Percentiles rank a stretch among this genome's conserved stretches.
Conservation (phyloP, 768 basidiomycete species). For the Cytidiella melzeri region DNA sequence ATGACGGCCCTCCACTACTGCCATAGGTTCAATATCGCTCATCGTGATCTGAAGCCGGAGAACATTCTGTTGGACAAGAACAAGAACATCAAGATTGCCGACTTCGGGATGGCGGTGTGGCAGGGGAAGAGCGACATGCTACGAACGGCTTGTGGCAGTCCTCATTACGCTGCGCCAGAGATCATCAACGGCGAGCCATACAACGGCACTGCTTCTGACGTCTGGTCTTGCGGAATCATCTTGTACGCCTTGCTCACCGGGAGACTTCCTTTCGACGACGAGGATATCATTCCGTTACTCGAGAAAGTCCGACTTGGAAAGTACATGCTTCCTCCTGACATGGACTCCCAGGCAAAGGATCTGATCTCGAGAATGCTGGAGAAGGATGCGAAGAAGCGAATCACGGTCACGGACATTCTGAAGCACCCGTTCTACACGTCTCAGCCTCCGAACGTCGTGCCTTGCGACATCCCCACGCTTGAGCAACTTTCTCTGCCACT, state of each 20-base stretch:
- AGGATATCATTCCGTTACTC: conserved; percentile 70
- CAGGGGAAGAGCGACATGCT: conserved; percentile 60
- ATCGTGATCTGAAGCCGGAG: conserved; percentile 92
- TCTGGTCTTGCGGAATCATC: conserved; percentile 96
- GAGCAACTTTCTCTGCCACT: conserved; percentile 68
- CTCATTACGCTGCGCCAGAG: conserved; percentile 94
- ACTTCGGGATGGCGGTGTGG: conserved; percentile 98
- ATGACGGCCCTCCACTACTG: conserved; percentile 89
- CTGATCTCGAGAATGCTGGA: conserved; percentile 78
- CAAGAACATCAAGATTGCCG: conserved; percentile 89
- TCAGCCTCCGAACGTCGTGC: conserved; percentile 38
- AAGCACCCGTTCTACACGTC: conserved; percentile 73
- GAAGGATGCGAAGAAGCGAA: conserved; percentile 65
- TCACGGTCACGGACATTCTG: conserved; percentile 78
- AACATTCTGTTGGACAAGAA: conserved; percentile 83
- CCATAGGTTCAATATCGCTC: conserved; percentile 90
- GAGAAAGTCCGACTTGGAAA: conserved; percentile 71
- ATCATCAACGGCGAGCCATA: conserved; percentile 80
- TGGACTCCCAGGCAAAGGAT: conserved; percentile 67
- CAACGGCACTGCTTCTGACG: conserved; percentile 83
- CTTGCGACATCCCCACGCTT: conserved; percentile 49
- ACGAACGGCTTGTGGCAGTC: conserved; percentile 86
- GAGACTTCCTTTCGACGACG: conserved; percentile 89
- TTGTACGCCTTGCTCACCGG: conserved; percentile 86
- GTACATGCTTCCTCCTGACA: conserved; percentile 67